Evolutionary conservation across 2,329 filamentous ascomycete species (phyloP), one percentile per base, ranked within the genome.

Genomic region (Ambrosiella beaveri): DNA sequence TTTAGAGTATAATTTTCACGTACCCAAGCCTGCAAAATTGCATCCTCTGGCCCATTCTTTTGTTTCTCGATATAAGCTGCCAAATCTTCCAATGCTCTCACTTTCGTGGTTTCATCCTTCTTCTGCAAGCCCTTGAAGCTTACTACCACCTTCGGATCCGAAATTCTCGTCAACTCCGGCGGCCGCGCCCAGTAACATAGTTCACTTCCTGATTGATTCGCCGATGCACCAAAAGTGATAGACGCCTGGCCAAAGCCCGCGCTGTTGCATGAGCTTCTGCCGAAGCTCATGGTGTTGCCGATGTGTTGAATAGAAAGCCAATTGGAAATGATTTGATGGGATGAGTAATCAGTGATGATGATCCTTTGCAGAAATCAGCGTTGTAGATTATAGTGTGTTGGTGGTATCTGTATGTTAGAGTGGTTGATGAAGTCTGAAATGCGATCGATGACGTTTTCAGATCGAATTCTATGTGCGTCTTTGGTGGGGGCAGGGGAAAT

Each of bases 61-160:
- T 58, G 75, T 65, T 61, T 75, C 78, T 67, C 74, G 44, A 87
- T 73, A 66, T 85, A 78, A 39, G 77, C 68, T 53, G 88, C 76
- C 17, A 98, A 71, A 56, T 97, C 91, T 64, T 97, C 90, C 36
- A 98, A 73, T 0, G 88, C 91, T 68, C 91, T 95, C 7, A 85
- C 78, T 68, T 95, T 95, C 41, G 93, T 98, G 9, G 82, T 95
- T 65, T 84, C 85, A 71, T 96, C 91, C 71, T 93, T 95, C 72
- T 97, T 98, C 55, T 84, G 77, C 2, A 96, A 71, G 64, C 94
- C 95, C 70, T 96, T 95, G 72, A 96, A 88, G n/a, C 84, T 81
- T 12, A 97, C 89, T 41, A 91, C 81, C 41, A 91, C 75, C 65
- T 93, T 86, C 7, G 89, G 78, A 64, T 95, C 84, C 50, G 82